phyloP scores from a whole-genome alignment of 140 eudicot species.

The Cichorium intybus region DNA sequence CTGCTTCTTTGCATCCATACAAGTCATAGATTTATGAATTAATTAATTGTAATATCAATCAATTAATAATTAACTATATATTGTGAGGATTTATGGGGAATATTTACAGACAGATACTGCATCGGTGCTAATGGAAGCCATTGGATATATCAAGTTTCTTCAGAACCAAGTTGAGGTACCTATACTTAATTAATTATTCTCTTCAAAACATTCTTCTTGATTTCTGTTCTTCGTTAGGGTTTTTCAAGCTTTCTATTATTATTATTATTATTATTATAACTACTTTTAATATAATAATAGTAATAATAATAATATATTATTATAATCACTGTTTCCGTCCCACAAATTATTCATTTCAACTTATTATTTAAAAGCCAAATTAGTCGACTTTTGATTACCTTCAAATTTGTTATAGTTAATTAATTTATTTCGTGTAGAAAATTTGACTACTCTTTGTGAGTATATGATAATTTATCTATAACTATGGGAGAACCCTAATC shows the following conservation, averaged over 20 bases:
- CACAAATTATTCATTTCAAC: not conserved
- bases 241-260: not conserved
- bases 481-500: not conserved
- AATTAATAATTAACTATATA: not conserved
- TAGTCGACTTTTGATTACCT: not conserved
- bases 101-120: conserved; percentile 87
- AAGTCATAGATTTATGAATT: not conserved
- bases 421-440: not conserved
- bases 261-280: not conserved
- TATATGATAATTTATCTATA: not conserved
- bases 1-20: conserved; percentile 7
- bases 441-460: not conserved
- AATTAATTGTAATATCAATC: not conserved
- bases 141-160: conserved; percentile 86
- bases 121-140: conserved; percentile 85
- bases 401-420: not conserved
- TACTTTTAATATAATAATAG: not conserved
- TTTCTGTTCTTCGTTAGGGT: not conserved
- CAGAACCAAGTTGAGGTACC: conserved; percentile 84
- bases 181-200: not conserved
- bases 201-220: conserved; percentile 14
- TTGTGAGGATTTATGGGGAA: conserved; percentile 31
- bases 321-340: no score
- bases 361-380: not conserved
- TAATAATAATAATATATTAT: no score